phyloP scores from a whole-genome alignment of 768 basidiomycete genomes.

The Gloeopeniophorella convolvens region DNA sequence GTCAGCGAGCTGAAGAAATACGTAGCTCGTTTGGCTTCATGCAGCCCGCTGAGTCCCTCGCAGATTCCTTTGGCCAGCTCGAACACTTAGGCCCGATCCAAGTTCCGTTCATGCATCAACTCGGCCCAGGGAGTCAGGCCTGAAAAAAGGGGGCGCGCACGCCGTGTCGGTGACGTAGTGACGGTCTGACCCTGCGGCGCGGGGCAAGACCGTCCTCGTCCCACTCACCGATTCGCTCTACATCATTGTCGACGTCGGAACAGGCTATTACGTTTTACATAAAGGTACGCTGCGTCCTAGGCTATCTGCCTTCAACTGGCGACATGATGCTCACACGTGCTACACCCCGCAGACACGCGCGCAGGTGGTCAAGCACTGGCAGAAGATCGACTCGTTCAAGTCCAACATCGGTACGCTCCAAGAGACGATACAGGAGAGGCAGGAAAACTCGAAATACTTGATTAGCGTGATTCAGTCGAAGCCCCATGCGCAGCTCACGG shows the following conservation, averaged over 20 bases:
- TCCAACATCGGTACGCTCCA: slow-evolving; percentile 82
- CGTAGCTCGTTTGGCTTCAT: slow-evolving; percentile 15
- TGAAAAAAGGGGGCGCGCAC: slow-evolving; percentile 48
- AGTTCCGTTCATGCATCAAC: slow-evolving; percentile 83
- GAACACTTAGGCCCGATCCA: slow-evolving; percentile 89
- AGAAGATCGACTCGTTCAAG: slow-evolving; percentile 77
- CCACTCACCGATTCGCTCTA: slow-evolving; percentile 94
- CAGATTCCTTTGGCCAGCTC: slow-evolving; percentile 82
- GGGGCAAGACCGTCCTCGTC: slow-evolving; percentile 87
- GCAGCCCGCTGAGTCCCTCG: not conserved
- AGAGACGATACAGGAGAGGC: slow-evolving; percentile 84
- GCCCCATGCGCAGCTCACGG: slow-evolving; percentile 35
- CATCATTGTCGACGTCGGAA: slow-evolving; percentile 93
- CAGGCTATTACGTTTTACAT: slow-evolving; percentile 94
- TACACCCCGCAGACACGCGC: slow-evolving; percentile 58
- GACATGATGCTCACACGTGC: not conserved
- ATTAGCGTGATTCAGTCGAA: slow-evolving; percentile 67
- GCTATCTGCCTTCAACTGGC: not conserved
- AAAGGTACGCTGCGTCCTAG: slow-evolving; percentile 54
- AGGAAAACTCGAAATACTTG: slow-evolving; percentile 79
- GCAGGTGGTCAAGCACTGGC: slow-evolving; percentile 73
- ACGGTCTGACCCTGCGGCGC: not conserved
- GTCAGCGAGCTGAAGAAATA: too few species aligned
- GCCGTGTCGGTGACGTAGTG: not conserved
- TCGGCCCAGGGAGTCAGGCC: slow-evolving; percentile 71